phyloP scores from a whole-genome alignment of 73 alveolate genomes.

The Effrenium voratum region DNA sequence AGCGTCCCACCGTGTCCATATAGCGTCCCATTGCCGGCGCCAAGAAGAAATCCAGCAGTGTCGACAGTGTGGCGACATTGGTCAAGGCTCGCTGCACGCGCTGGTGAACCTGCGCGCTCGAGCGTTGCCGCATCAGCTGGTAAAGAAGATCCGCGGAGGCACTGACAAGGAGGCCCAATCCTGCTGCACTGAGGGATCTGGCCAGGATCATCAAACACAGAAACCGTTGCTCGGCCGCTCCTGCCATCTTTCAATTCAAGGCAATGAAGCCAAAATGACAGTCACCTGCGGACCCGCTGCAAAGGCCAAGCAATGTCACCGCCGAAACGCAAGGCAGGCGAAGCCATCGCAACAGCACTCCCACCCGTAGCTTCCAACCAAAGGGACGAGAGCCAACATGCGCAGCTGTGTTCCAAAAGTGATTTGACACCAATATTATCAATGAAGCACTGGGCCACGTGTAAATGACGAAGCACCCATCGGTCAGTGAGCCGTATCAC shows the following conservation, averaged over 20 bases:
- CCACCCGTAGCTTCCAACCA: too few species aligned
- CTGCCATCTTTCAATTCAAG: background rate
- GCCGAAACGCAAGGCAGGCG: too few species aligned
- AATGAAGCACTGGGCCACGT: too few species aligned
- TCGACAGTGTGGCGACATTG: conserved; percentile 2
- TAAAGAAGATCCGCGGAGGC: conserved; percentile 46
- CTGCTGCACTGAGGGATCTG: background rate
- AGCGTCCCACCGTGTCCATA: conserved; percentile 82
- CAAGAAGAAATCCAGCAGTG: conserved; percentile 58
- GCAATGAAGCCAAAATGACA: too few species aligned
- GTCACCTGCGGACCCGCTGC: too few species aligned
- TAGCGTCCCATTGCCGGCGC: conserved; percentile 67
- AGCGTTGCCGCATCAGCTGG: conserved; percentile 14
- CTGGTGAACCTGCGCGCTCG: background rate
- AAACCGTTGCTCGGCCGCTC: background rate
- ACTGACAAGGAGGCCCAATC: conserved; percentile 35
- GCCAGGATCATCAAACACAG: conserved; percentile 48
- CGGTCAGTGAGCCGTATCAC: too few species aligned
- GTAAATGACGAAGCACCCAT: too few species aligned
- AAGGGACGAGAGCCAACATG: too few species aligned
- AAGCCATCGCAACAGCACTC: too few species aligned
- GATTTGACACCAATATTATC: too few species aligned
- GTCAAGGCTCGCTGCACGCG: conserved; percentile 34
- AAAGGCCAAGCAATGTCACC: too few species aligned
- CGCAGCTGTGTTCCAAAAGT: too few species aligned